Evolutionary conservation across 441 rosid species (phyloP).

Genomic region (Melianthus villosus): DNA sequence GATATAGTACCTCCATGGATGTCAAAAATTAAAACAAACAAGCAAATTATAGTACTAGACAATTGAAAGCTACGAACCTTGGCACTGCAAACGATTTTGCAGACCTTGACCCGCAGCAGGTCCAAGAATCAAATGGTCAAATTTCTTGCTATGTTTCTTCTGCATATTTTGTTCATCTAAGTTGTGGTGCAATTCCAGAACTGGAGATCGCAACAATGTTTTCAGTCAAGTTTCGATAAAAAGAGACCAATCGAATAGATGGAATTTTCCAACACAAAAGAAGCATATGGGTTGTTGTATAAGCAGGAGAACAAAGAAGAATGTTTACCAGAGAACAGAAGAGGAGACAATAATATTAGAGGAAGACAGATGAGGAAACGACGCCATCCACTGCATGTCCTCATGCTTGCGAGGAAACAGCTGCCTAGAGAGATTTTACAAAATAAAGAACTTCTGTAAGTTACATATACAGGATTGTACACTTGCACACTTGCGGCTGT

Average conservation of each 20-base stretch:
- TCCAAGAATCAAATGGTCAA: conserved; percentile 60
- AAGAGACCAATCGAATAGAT: background rate
- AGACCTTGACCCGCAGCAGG: conserved; percentile 68
- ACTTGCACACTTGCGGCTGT: no score
- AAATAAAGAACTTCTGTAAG: no score
- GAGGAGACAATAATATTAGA: conserved; percentile 36
- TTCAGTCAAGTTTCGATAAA: background rate
- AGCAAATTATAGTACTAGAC: background rate
- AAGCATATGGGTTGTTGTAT: no score
- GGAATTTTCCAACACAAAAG: background rate
- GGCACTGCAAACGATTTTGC: conserved; percentile 64
- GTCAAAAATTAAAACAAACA: background rate
- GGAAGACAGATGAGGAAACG: conserved; percentile 39
- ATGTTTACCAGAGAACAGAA: conserved; percentile 32
- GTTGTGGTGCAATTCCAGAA: conserved; percentile 30
- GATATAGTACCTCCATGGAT: no score
- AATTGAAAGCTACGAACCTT: conserved; percentile 24
- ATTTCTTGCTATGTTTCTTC: conserved; percentile 29
- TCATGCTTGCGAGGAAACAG: conserved; percentile 19
- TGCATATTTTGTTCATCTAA: conserved; percentile 12
- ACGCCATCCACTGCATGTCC: conserved; percentile 47
- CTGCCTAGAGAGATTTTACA: background rate
- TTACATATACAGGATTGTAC: no score
- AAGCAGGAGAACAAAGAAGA: background rate
- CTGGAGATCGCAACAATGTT: conserved; percentile 10